phyloP scores from a whole-genome alignment of 495 filamentous ascomycete genomes.

The Aspergillus avenaceus region DNA sequence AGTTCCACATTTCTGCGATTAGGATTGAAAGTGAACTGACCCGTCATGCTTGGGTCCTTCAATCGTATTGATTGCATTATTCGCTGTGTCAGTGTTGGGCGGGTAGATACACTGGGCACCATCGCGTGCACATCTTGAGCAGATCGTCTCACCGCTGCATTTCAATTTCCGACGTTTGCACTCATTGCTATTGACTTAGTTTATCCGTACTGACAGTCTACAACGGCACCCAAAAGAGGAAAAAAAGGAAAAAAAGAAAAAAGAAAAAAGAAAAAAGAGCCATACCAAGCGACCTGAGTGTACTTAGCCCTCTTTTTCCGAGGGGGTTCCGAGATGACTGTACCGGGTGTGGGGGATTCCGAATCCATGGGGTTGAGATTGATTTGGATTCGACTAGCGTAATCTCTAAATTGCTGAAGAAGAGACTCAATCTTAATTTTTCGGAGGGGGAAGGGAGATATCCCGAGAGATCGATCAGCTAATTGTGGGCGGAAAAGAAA shows the following conservation, averaged over 20 bases:
- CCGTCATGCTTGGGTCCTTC: slow-evolving; percentile 18
- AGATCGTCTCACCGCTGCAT: slow-evolving; percentile 77
- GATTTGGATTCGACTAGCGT: background rate
- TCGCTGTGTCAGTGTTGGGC: slow-evolving; percentile 3
- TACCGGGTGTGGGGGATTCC: slow-evolving; percentile 2
- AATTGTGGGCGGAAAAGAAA: background rate
- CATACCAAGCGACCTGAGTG: slow-evolving; percentile 36
- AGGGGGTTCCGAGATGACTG: slow-evolving; percentile 15
- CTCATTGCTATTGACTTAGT: slow-evolving; percentile 55
- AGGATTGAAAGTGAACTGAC: slow-evolving; percentile 8
- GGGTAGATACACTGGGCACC: slow-evolving; percentile 66
- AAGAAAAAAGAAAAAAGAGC: background rate
- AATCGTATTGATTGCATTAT: slow-evolving; percentile 4
- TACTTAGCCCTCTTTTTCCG: slow-evolving; percentile 37
- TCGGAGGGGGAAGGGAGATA: no score
- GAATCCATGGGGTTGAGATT: slow-evolving; percentile 1
- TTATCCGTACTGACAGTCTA: slow-evolving; percentile 3
- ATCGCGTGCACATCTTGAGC: slow-evolving; percentile 66
- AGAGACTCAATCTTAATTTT: no score
- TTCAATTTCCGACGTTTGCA: slow-evolving; percentile 91
- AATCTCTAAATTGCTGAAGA: no score
- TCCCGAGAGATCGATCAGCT: slow-evolving; percentile 1
- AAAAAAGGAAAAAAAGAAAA: no score
- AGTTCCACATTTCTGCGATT: background rate
- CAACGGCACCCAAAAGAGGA: background rate